Evolutionary conservation across 768 basidiomycete species (phyloP).

Genomic region (Mycena vitilis): DNA sequence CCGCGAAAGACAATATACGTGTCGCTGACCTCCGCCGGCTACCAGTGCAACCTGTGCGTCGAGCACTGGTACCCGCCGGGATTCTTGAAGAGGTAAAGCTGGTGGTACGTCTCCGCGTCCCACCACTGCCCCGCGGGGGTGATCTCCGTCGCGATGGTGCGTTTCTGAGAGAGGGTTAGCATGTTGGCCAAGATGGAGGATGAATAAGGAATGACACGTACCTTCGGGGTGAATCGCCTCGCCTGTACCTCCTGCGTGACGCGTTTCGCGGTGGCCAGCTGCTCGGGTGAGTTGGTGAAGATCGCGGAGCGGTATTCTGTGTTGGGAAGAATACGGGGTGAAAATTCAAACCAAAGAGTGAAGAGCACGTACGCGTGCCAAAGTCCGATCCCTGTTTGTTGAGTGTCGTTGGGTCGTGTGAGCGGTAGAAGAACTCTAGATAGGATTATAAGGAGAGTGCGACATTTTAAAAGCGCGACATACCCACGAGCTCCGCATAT

Average conservation of each 20-base stretch:
- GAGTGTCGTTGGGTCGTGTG: conserved; percentile 90
- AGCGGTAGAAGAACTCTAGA: conserved; percentile 93
- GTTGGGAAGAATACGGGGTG: too few species aligned
- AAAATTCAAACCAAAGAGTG: not conserved
- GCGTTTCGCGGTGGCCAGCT: conserved; percentile 74
- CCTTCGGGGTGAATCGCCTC: conserved; percentile 82
- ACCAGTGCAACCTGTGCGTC: conserved; percentile 90
- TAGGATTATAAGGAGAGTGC: not conserved
- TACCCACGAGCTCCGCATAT: conserved; percentile 90
- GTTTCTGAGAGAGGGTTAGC: conserved; percentile 35
- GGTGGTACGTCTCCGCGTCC: conserved; percentile 86
- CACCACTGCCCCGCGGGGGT: conserved; percentile 80
- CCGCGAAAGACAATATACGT: too few species aligned
- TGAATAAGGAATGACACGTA: not conserved
- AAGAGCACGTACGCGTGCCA: conserved; percentile 75
- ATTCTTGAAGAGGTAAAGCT: conserved; percentile 86
- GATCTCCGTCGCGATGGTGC: conserved; percentile 86
- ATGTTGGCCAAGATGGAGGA: not conserved
- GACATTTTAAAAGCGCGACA: conserved; percentile 43
- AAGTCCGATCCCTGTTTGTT: conserved; percentile 83
- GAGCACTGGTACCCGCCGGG: conserved; percentile 93
- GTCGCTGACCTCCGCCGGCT: too few species aligned
- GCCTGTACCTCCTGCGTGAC: conserved; percentile 88
- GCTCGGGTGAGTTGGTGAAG: conserved; percentile 82
- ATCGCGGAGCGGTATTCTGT: conserved; percentile 95